Conservation (phyloP, 805 yeast genomes). For the Cyberlindnera petersonii region DNA sequence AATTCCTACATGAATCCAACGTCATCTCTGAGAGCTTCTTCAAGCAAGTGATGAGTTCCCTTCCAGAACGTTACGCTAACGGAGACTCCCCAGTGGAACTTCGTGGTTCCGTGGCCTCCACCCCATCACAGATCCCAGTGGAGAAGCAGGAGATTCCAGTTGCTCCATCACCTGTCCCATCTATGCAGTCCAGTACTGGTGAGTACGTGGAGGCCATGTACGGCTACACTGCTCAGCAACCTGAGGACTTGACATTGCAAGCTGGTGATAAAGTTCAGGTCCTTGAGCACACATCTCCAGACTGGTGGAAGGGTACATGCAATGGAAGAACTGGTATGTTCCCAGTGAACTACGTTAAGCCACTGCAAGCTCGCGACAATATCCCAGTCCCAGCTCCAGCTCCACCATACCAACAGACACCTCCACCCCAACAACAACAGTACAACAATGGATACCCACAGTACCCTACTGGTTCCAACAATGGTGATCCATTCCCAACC, state of each 20-base stretch:
- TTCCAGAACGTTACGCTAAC: constrained; percentile 56
- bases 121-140: constrained; percentile 32
- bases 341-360: constrained; percentile 80
- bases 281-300: constrained; percentile 67
- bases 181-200: constrained; percentile 15
- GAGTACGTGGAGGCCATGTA: constrained; percentile 66
- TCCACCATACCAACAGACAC: constrained; percentile 16
- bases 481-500: constrained; percentile 29
- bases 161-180: constrained; percentile 9
- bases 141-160: no score
- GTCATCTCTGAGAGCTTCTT: constrained; percentile 59
- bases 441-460: constrained; percentile 36
- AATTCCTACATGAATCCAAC: constrained; percentile 69
- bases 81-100: constrained; percentile 48
- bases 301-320: constrained; percentile 87
- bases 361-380: constrained; percentile 9
- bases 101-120: constrained; percentile 9
- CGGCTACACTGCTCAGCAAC: constrained; percentile 69
- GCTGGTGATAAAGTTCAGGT: constrained; percentile 70
- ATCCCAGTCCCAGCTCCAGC: constrained; percentile 8
- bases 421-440: constrained; percentile 30
- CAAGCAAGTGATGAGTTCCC: constrained; percentile 42
- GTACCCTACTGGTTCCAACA: constrained; percentile 23
- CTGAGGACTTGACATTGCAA: constrained; percentile 62
- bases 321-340: constrained; percentile 71